phyloP scores from a whole-genome alignment of 75 land plant species.

The Picea sitchensis region DNA sequence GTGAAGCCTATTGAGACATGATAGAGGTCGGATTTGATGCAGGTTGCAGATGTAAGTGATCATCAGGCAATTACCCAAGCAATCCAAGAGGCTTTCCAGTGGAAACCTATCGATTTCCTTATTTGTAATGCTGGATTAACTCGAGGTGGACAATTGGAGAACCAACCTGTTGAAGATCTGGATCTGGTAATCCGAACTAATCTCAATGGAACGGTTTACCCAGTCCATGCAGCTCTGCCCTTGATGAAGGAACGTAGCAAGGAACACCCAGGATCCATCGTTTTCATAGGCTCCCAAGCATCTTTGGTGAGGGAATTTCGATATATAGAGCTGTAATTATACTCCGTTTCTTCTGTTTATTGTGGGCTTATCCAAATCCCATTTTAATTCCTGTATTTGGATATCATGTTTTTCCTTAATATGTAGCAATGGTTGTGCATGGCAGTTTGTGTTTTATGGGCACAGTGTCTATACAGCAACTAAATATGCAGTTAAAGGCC shows the following conservation, averaged over 20 bases:
- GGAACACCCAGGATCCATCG: constrained; percentile 25
- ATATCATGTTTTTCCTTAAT: neutral
- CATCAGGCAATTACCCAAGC: no score
- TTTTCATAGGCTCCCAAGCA: constrained; percentile 33
- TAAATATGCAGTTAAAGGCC: constrained; percentile 36
- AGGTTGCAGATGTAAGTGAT: no score
- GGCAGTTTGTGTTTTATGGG: constrained; percentile 30
- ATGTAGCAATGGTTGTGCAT: neutral
- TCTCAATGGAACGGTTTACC: constrained; percentile 24
- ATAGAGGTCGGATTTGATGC: no score
- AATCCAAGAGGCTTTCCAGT: no score
- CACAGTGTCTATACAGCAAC: constrained; percentile 33
- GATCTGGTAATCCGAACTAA: constrained; percentile 28
- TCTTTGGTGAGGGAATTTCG: constrained; percentile 26
- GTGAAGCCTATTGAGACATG: no score
- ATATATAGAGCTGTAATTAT: neutral
- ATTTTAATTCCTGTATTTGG: neutral
- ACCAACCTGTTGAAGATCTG: constrained; percentile 21
- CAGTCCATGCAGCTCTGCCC: constrained; percentile 36
- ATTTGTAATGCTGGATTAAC: constrained; percentile 39
- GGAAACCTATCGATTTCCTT: constrained; percentile 45
- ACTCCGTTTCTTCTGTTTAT: neutral
- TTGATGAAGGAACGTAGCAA: constrained; percentile 23
- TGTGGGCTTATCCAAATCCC: no score
- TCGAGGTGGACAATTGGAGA: constrained; percentile 30